Evolutionary conservation across 345 rosid genomes (phyloP), one percentile per base, ranked within the genome.

Genomic region (Eucalyptus fibrosa): DNA sequence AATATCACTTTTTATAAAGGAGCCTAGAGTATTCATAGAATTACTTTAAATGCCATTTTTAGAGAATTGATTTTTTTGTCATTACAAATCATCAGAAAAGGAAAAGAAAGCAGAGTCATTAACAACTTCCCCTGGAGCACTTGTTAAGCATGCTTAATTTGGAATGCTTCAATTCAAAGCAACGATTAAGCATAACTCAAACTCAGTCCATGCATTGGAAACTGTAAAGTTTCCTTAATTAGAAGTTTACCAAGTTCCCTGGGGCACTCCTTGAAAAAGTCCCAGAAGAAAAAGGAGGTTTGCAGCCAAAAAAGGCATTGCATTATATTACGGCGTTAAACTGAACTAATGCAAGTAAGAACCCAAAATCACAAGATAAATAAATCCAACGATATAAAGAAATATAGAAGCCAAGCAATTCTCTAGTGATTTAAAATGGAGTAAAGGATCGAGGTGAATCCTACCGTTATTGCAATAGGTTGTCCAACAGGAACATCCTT

Each of bases 401-500:
- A 77, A 77, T 77, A 77, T 77, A 40, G 28, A 77, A 77, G 30
- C 85, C 47, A 21, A 77, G 85, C 24, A 86, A 86, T 49, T 45
- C 44, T 86, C 40, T 37, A 21, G 47, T 77, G 47, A 77, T 77
- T 65, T 77, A 77, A 40, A 65, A 60, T 87, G 69, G n/a, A 30
- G 83, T 77, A 21, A 40, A 40, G 30, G 47, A 77, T 77, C 15
- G 9, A 77, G 26, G 87, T n/a, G 60, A 56, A 23, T 85, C 91
- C 92, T 95, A 97, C 99, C 94, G 92, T 94, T 91, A 97, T 92
- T 77, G 98, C 98, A 92, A 97, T 97, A 45, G 99, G 95, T 88
- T 94, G 96, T 91, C 98, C 98, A 50, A 97, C 97, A 91, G 98
- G 94, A 85, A 95, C 95, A 92, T 97, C 98, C 93, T 97, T 97